Evolutionary conservation across 2,329 filamentous ascomycete species (phyloP), one percentile per base, ranked within the genome.

Genomic region (Xylariaceae sp.): DNA sequence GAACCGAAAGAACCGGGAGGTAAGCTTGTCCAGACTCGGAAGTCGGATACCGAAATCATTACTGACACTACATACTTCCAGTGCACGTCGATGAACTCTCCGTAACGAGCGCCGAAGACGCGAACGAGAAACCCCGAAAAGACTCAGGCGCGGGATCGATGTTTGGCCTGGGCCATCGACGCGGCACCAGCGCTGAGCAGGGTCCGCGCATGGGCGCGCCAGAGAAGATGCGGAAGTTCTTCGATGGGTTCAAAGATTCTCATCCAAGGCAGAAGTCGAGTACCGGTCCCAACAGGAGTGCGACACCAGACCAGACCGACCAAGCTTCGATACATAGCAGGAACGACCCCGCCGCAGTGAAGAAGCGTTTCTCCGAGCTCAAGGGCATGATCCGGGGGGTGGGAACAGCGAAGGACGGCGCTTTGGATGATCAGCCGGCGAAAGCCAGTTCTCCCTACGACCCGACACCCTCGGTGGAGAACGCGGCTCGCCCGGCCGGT

Each of bases 1-100:
- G 62, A n/a, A n/a, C 67, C 76, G 41, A 73, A 70, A 41, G 68
- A 70, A 12, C 56, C 72, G 32, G 64, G 68, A 3, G 63, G 60
- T 33, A 62, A 63, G 34, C 55, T 71, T 27, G 50, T 52, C 12
- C 5, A 54, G 15, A 14, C 24, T 13, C 5, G 24, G 24, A 13
- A 26, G 5, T 26, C 24, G n/a, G n/a, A 11, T 26, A 14, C n/a
- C 24, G 15, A 13, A 26, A 14, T 14, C 24, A 26, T 25, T 19
- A 5, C 29, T 42, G 13, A 38, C 32, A 25, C 28, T 18, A 30
- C 22, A 44, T 30, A 29, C 11, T 40, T n/a, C n/a, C 43, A 31
- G 41, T 55, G 5, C 54, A 49, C 13, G 53, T 56, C 12, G 64
- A 70, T 33, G 61, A 59, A 7, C 51, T 61, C 4, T 65, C 65